Conservation (phyloP, 352 stramenopile species). For the Thalassiosira exigua region DNA sequence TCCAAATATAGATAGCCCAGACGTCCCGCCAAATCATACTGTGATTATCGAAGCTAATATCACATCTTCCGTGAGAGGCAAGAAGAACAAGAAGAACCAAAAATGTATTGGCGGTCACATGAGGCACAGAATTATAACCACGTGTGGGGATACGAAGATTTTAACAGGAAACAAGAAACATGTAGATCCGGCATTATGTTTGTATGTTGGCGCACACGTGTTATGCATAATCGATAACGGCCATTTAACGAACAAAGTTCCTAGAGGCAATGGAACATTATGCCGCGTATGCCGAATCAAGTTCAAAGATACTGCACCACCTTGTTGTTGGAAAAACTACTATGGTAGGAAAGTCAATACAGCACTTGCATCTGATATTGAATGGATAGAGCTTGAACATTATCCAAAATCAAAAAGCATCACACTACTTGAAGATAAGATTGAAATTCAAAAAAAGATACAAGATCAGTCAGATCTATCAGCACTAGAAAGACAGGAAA, state of each 20-base stretch:
- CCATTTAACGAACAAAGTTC: neutral
- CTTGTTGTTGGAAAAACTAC: slow-evolving; percentile 10
- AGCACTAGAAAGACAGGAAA: neutral
- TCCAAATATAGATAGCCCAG: neutral
- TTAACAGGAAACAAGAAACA: neutral
- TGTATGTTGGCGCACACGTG: slow-evolving; percentile 9
- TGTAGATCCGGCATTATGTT: slow-evolving; percentile 1
- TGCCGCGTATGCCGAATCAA: neutral
- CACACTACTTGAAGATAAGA: slow-evolving; percentile 1
- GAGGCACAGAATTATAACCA: neutral
- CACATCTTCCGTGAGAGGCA: neutral
- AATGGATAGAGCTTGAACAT: slow-evolving; percentile 26
- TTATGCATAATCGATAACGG: slow-evolving; percentile 16
- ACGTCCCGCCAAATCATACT: slow-evolving; percentile 1
- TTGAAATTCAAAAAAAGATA: neutral
- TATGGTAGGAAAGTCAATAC: slow-evolving; percentile 20
- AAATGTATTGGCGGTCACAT: neutral
- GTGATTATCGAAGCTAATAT: slow-evolving; percentile 2
- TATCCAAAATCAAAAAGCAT: slow-evolving; percentile 5
- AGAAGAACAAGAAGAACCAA: neutral
- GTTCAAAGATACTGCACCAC: neutral
- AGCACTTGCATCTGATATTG: slow-evolving; percentile 8
- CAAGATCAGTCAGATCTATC: neutral
- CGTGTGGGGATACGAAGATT: neutral
- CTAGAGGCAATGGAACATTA: slow-evolving; percentile 6